phyloP scores from a whole-genome alignment of 2,329 filamentous ascomycete genomes.

The Lachnellula willkommii region DNA sequence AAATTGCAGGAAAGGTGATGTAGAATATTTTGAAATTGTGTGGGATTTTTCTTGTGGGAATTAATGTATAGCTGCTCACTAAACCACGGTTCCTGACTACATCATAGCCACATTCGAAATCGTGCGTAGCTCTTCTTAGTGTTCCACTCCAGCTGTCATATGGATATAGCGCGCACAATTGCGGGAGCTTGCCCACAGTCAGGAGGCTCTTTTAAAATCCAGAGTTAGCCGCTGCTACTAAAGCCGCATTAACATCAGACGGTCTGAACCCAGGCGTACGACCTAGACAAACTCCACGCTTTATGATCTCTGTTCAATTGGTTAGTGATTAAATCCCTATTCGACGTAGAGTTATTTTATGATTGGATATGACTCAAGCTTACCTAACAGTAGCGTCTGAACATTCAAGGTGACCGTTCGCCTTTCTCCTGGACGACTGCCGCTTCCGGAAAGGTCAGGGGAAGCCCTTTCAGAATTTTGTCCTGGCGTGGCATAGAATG shows the following conservation, averaged over 20 bases:
- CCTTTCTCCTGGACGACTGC: constrained; percentile 10
- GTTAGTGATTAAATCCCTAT: background rate
- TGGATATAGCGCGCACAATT: background rate
- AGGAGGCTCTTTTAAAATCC: background rate
- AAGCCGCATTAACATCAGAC: constrained; percentile 30
- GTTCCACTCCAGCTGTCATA: background rate
- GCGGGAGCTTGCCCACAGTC: background rate
- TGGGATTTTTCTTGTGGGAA: background rate
- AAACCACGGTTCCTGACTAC: background rate
- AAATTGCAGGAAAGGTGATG: too few relatives aligned
- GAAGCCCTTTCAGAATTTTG: background rate
- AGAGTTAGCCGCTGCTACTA: constrained; percentile 22
- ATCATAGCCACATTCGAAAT: background rate
- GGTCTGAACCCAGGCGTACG: constrained; percentile 29
- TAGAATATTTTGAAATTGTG: background rate
- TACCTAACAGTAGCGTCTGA: constrained; percentile 29
- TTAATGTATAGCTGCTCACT: background rate
- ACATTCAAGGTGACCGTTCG: constrained; percentile 29
- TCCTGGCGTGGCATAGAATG: constrained; percentile 13
- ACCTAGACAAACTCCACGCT: constrained; percentile 28
- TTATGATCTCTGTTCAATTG: constrained; percentile 24
- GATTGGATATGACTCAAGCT: constrained; percentile 8
- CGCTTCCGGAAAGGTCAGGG: background rate
- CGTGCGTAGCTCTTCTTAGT: background rate
- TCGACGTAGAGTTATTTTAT: background rate